Evolutionary conservation across 805 yeast species (phyloP).

Genomic region (Saturnispora galanensis): DNA sequence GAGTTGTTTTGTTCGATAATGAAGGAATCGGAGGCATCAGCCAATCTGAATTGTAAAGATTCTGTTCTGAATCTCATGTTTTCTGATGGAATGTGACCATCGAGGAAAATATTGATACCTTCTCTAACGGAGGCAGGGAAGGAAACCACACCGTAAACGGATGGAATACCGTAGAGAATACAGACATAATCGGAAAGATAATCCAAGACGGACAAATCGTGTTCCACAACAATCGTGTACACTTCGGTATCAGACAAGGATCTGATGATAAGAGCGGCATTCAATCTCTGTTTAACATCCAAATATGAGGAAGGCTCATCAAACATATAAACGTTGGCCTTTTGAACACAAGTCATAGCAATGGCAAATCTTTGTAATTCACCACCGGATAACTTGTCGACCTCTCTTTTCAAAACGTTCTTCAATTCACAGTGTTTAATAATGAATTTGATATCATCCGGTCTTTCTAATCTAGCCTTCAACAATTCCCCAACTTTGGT

Average conservation of each 20-base stretch:
- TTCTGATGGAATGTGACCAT: constrained; percentile 96
- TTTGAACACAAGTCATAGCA: constrained; percentile 93
- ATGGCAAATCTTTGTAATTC: constrained; percentile 97
- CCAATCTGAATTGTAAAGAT: constrained; percentile 84
- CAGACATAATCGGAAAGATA: constrained; percentile 94
- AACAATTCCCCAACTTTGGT: constrained; percentile 80
- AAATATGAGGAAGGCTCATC: constrained; percentile 98
- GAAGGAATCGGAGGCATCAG: constrained; percentile 77
- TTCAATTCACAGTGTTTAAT: constrained; percentile 64
- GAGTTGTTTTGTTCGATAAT: constrained; percentile 71
- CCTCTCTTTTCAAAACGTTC: constrained; percentile 76
- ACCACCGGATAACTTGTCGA: constrained; percentile 90
- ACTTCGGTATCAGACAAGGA: constrained; percentile 64
- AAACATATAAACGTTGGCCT: constrained; percentile 95
- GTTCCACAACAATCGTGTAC: constrained; percentile 96
- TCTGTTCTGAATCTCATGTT: constrained; percentile 95
- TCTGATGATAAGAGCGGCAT: constrained; percentile 93
- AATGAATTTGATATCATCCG: constrained; percentile 53
- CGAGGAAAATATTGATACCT: constrained; percentile 97
- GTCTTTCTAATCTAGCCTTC: constrained; percentile 67
- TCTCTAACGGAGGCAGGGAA: constrained; percentile 95
- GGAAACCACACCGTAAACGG: constrained; percentile 97
- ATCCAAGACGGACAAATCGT: constrained; percentile 95
- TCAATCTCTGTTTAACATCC: constrained; percentile 97
- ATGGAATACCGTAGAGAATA: constrained; percentile 95